A percentile compares a stretch with the other conserved stretches of the same genome.
Evolutionary conservation across 2,329 filamentous ascomycete species (phyloP).

Genomic region (Phaeosphaeriaceae sp.): DNA sequence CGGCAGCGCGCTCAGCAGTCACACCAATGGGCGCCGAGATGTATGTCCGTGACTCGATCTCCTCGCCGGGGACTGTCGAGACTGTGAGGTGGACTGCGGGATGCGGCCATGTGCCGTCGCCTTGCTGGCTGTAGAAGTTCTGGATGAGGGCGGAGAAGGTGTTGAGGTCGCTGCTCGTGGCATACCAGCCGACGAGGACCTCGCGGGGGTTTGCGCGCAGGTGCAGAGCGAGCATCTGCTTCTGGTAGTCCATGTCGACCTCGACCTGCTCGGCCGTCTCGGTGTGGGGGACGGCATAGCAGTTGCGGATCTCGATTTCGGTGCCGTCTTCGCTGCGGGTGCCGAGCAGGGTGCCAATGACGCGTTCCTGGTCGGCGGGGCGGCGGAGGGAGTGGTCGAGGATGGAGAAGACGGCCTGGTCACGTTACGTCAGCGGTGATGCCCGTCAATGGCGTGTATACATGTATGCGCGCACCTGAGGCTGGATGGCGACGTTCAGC

Average conservation of each 20-base stretch:
- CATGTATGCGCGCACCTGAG: constrained; percentile 71
- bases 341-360: constrained; percentile 95
- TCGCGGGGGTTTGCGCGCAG: constrained; percentile 94
- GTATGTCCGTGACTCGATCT: constrained; percentile 91
- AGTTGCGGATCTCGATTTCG: constrained; percentile 93
- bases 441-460: constrained; percentile 2
- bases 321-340: constrained; percentile 94
- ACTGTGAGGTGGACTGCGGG: constrained; percentile 98
- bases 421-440: constrained; percentile 9
- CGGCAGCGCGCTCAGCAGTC: constrained; percentile 90
- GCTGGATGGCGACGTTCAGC: constrained; percentile 92
- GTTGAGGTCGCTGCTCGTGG: constrained; percentile 95
- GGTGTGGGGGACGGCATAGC: constrained; percentile 97
- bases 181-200: constrained; percentile 96
- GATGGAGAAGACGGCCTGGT: constrained; percentile 68
- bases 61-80: constrained; percentile 84
- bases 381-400: constrained; percentile 92
- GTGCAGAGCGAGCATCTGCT: constrained; percentile 96
- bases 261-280: constrained; percentile 99
- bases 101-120: constrained; percentile 95
- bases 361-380: constrained; percentile 89
- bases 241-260: constrained; percentile 99
- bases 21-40: constrained; percentile 95
- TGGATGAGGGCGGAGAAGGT: constrained; percentile 98
- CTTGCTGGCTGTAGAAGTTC: constrained; percentile 98